These are phyloP conservation scores for Pythium plurisporium DNA, from an alignment of 352 stramenopile species.

Conservation along the genomic window DNA sequence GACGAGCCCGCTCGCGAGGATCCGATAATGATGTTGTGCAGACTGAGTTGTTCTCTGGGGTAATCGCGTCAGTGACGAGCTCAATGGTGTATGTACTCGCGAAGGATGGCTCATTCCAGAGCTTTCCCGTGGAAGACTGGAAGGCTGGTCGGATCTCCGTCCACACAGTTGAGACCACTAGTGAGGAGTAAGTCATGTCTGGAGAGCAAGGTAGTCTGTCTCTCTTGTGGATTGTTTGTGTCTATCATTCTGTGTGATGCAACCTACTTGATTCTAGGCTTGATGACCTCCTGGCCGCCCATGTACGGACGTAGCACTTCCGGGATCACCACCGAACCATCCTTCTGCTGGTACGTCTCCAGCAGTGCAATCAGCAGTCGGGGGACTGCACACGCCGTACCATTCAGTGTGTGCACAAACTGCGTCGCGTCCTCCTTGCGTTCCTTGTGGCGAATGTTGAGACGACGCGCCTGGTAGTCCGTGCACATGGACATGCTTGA, in stretches of 20 bases:
- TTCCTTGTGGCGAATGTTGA: conserved; percentile 84
- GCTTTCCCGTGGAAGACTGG: conserved; percentile 43
- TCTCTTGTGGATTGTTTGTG: not conserved
- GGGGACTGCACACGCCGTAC: conserved; percentile 76
- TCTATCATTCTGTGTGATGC: not conserved
- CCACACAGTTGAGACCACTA: conserved; percentile 9
- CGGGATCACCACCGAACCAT: conserved; percentile 78
- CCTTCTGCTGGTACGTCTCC: conserved; percentile 78
- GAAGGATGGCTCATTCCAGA: conserved; percentile 32
- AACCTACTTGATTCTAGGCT: conserved; percentile 3
- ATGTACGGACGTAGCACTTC: conserved; percentile 78
- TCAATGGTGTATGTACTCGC: conserved; percentile 45
- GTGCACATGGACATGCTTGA: conserved; percentile 88
- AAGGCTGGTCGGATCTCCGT: conserved; percentile 27
- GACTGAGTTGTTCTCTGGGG: conserved; percentile 31
- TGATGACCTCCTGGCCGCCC: conserved; percentile 74
- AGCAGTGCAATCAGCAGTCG: conserved; percentile 82
- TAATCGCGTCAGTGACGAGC: conserved; percentile 44
- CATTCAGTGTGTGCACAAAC: conserved; percentile 89
- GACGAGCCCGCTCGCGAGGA: not conserved
- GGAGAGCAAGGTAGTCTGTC: too few species aligned
- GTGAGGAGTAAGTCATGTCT: conserved; percentile 4
- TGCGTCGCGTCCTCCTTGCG: conserved; percentile 49
- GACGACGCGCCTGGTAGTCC: conserved; percentile 81
- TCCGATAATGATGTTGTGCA: not conserved